phyloP scores from a whole-genome alignment of 176 grass and related monocot species.

The Hordeum marinum region DNA sequence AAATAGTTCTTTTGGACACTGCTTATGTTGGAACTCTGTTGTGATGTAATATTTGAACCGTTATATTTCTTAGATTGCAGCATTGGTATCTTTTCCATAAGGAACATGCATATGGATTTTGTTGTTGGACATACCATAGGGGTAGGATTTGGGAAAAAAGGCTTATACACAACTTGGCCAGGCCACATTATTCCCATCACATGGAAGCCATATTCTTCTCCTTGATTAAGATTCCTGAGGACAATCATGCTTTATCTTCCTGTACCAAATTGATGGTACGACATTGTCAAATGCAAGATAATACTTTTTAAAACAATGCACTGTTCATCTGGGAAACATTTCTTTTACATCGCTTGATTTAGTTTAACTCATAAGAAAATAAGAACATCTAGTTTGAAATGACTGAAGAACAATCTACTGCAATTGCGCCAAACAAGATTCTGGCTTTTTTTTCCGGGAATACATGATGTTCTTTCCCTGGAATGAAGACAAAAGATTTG shows the following conservation, averaged over 20 bases:
- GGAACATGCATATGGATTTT: constrained; percentile 9
- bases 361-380: background rate
- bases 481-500: too few species aligned
- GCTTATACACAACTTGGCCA: constrained; percentile 9
- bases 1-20: background rate
- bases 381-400: background rate
- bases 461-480: too few species aligned
- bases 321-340: background rate
- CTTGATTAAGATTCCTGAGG: constrained; percentile 32
- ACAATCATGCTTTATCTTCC: constrained; percentile 7
- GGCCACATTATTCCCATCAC: constrained; percentile 32
- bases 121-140: background rate
- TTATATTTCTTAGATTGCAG: background rate
- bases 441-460: too few species aligned
- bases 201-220: constrained; percentile 34
- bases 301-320: background rate
- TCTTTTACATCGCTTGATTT: background rate
- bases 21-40: background rate
- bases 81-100: background rate
- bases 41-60: background rate
- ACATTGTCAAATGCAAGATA: constrained; percentile 23
- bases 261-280: constrained; percentile 11
- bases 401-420: background rate
- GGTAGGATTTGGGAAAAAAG: background rate
- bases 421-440: background rate